Conservation (phyloP, 2,329 filamentous ascomycete species). For the Exophiala dermatitidis region DNA sequence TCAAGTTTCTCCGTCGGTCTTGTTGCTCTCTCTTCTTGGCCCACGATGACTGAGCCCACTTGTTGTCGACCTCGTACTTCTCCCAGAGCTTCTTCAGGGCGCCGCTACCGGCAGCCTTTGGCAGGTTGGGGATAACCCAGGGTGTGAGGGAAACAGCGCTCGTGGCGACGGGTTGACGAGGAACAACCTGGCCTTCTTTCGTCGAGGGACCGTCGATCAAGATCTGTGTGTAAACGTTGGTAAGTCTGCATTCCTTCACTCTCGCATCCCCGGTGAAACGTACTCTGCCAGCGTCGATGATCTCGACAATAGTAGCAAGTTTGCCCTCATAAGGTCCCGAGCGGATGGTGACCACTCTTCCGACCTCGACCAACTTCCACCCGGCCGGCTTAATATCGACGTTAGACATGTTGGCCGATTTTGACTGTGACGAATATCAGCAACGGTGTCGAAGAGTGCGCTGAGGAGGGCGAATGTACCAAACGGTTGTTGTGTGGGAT, state of each 20-base stretch:
- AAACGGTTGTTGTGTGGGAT: conserved; percentile 11
- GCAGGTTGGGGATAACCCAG: conserved; percentile 77
- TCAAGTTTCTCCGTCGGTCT: conserved; percentile 80
- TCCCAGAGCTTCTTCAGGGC: conserved; percentile 84
- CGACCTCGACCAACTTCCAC: conserved; percentile 97
- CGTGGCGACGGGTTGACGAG: conserved; percentile 80
- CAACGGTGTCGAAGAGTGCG: conserved; percentile 1
- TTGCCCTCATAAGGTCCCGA: conserved; percentile 73
- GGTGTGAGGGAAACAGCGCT: conserved; percentile 80
- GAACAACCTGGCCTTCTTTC: conserved; percentile 69
- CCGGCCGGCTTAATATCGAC: conserved; percentile 72
- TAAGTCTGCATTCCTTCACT: conserved; percentile 5
- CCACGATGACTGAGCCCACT: conserved; percentile 87
- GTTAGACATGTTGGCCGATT: conserved; percentile 57
- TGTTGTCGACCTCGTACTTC: conserved; percentile 80
- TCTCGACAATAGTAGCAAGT: conserved; percentile 93
- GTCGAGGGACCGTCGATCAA: conserved; percentile 90
- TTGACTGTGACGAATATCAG: conserved; percentile 18
- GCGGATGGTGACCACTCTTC: conserved; percentile 91
- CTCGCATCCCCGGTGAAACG: conserved; percentile 41
- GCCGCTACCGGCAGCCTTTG: conserved; percentile 74
- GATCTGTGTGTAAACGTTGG: conserved; percentile 53
- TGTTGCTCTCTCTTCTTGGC: conserved; percentile 86
- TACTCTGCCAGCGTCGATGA: conserved; percentile 99
- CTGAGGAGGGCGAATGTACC: conserved; percentile 5